phyloP scores from a whole-genome alignment of 441 rosid species.

The Gossypium gossypioides region DNA sequence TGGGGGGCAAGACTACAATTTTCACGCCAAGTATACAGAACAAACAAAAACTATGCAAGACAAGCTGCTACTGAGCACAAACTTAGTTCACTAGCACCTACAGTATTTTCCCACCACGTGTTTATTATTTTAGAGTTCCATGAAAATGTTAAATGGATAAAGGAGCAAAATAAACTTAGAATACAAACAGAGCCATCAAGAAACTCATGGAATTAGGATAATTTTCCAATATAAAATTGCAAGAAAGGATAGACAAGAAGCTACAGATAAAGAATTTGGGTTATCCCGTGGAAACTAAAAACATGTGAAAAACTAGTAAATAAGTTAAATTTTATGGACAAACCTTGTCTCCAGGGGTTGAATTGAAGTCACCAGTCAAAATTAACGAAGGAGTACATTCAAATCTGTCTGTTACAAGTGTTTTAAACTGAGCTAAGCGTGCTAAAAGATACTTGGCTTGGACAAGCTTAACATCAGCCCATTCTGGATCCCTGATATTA shows the following conservation, averaged over 20 bases:
- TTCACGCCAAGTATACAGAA: not conserved
- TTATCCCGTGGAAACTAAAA: not conserved
- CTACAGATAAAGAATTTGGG: not conserved
- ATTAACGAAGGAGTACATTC: constrained; percentile 51
- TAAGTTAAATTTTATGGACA: not conserved
- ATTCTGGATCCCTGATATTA: constrained; percentile 69
- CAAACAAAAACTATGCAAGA: not conserved
- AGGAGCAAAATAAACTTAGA: not conserved
- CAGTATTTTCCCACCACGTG: not conserved
- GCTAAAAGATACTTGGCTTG: constrained; percentile 75
- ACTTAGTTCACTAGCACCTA: not conserved
- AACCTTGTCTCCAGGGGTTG: constrained; percentile 78
- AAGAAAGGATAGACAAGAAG: not conserved
- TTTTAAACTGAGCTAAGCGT: constrained; percentile 55
- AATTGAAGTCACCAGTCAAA: constrained; percentile 89
- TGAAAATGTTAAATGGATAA: not conserved
- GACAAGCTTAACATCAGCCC: constrained; percentile 90
- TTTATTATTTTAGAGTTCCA: not conserved
- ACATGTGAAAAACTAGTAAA: not conserved
- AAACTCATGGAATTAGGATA: not conserved
- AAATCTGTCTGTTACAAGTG: constrained; percentile 43
- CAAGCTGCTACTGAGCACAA: not conserved
- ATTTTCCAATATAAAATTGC: not conserved
- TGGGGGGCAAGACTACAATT: not conserved
- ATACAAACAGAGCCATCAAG: not conserved